Evolutionary conservation across 1,139 yeast genomes (phyloP), one percentile per base, ranked within the genome.

Genomic region (Yamadazyma pseudoaaseri): DNA sequence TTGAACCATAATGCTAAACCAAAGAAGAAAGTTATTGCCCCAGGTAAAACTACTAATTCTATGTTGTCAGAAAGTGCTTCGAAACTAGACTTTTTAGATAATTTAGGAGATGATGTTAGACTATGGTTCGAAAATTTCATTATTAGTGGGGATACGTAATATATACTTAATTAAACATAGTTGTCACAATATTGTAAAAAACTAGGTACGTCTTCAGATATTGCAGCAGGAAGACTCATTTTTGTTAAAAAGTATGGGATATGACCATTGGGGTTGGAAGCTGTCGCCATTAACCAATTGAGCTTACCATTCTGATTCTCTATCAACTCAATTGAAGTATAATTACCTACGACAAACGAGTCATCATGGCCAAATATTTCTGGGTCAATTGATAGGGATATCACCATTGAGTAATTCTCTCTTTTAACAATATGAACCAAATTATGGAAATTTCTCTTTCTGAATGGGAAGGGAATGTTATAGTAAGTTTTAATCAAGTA

Each of bases 181-280:
- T 26, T 24, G 13, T 42, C 39, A 15, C 49, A 59, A 80, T 83
- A 81, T 16, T 66, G 57, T 36, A 79, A 52, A 45, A 79, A 79
- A 29, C 70, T 64, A 0, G 87, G 86, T 1, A 83, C 87, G 49
- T 83, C 94, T 35, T 74, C 72, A 1, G 81, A 76, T 23, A 83
- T 74, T 9, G 79, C 81, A 13, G 68, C 65, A 2, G 79, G 72
- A 35, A 82, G 70, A 29, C 76, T 62, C 36, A 69, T 52, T 41
- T 76, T 73, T 37, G 81, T 82, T 15, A 83, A 37, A 77, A 81
- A 81, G 27, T 70, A 60, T 1, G 92, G 92, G 3, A 83, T 67
- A 36, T 54, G 60, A 0, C 94, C 94, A 16, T 82, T 78, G 1
- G 89, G 81, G 37, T 74, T 79, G 35, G 86, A 76, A 30, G 76